Evolutionary conservation across 23 red algal species (phyloP), one percentile per base, ranked within the genome.

Genomic region (Rhodosorus marinus): DNA sequence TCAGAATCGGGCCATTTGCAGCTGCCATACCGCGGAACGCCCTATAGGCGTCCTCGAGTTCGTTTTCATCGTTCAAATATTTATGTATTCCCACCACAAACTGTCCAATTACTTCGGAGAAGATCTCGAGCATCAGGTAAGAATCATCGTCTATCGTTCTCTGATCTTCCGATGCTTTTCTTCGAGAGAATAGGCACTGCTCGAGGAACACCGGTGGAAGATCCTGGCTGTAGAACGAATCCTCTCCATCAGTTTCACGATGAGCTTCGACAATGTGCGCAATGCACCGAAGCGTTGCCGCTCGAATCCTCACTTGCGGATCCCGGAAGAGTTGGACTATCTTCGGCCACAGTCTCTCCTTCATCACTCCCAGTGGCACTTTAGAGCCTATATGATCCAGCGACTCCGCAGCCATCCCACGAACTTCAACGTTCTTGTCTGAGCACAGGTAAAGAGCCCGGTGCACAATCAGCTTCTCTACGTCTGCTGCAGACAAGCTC

Each of bases 41-140:
- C 8, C n/a, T n/a, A n/a, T n/a, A n/a, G 11, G 38, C 11, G 17
- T 43, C 11, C 38, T 43, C 38, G 11, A 43, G 38, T 43, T 43
- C 38, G 11, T 11, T 11, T 43, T 43, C 11, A 11, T 11, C 38
- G 11, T 17, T 11, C 38, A 43, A 11, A 11, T 11, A 11, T 43
- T 43, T 11, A 17, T 17, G 11, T 17, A 17, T 43, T 11, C 38
- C 65, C 30, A 61, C 74, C 26, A 81, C 20, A 20, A 81, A 60
- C 52, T 69, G 28, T 25, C 75, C 75, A 57, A 71, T 71, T 0
- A 81, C 64, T 61, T 81, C 75, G 0, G 75, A 67, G 41, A 52
- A 47, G 38, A 81, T 81, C 63, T 81, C 75, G 8, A 81, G 46
- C 3, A 69, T 43, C 47, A 81, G 75, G 59, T 81, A 69, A 43